These are phyloP conservation scores for Pseudogymnoascus sp. DNA, from an alignment of 2,329 filamentous ascomycete genomes.

Conservation along the genomic window DNA sequence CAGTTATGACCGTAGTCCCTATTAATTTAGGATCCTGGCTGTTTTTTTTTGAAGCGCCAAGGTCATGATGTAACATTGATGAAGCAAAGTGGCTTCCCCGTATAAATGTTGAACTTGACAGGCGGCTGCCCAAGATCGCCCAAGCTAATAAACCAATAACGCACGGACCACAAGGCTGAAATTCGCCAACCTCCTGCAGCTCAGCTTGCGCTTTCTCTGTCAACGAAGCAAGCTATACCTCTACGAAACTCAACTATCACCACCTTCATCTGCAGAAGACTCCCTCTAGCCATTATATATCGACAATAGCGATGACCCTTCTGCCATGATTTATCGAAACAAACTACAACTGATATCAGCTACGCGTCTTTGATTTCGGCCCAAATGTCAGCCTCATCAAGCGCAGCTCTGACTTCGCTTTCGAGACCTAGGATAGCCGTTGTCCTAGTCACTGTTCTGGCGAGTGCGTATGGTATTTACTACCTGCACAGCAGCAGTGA, in stretches of 20 bases:
- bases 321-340: not conserved
- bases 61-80: not conserved
- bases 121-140: not conserved
- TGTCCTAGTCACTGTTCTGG: constrained; percentile 47
- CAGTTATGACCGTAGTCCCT: not conserved
- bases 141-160: not conserved
- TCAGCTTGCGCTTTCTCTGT: not conserved
- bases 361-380: not conserved
- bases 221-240: not conserved
- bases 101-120: not conserved
- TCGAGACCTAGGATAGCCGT: constrained; percentile 49
- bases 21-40: not conserved
- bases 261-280: not conserved
- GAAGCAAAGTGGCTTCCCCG: not conserved
- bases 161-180: constrained; percentile 6
- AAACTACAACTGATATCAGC: not conserved
- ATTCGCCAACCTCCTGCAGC: not conserved
- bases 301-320: not conserved
- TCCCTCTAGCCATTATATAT: not conserved
- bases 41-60: not conserved
- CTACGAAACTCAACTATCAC: not conserved
- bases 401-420: constrained; percentile 45
- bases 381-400: constrained; percentile 34
- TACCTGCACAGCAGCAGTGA: constrained; percentile 43
- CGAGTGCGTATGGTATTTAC: constrained; percentile 51